Conservation (phyloP, 2,329 filamentous ascomycete genomes). For the Fusarium tuaranense region DNA sequence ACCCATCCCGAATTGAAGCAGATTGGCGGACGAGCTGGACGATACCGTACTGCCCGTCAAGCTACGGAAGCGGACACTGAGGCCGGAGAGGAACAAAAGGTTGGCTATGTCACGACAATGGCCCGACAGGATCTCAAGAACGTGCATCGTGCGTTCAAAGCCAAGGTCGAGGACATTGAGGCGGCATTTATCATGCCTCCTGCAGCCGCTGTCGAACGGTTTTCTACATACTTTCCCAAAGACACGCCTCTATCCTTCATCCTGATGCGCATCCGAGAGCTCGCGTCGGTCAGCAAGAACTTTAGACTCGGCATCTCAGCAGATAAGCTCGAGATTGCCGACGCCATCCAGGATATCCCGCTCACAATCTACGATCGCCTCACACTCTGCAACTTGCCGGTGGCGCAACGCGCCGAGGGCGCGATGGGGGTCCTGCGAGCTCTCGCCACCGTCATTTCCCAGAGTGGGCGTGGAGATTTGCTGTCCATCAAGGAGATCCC, state of each 20-base stretch:
- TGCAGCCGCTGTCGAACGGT: conserved; percentile 75
- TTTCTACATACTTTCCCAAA: conserved; percentile 84
- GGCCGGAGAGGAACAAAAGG: conserved; percentile 50
- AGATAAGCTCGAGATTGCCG: conserved; percentile 74
- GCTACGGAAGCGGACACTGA: conserved; percentile 19
- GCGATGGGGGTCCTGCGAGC: conserved; percentile 66
- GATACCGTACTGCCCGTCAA: conserved; percentile 75
- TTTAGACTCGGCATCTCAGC: conserved; percentile 74
- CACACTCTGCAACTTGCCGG: conserved; percentile 79
- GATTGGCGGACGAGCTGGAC: conserved; percentile 91
- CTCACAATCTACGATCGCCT: conserved; percentile 81
- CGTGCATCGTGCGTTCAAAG: conserved; percentile 72
- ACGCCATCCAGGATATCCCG: conserved; percentile 78
- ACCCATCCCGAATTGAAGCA: conserved; percentile 88
- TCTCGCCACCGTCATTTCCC: conserved; percentile 77
- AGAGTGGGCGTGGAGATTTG: conserved; percentile 74
- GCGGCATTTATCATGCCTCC: conserved; percentile 83
- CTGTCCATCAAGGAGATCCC: conserved; percentile 78
- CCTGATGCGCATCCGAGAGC: conserved; percentile 78
- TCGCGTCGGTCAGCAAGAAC: conserved; percentile 70
- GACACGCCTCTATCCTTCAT: conserved; percentile 87
- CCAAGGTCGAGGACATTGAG: conserved; percentile 73
- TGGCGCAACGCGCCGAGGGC: conserved; percentile 63
- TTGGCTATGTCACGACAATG: conserved; percentile 84
- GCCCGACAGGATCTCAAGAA: conserved; percentile 74